These are phyloP conservation scores for Sordariomycetes sp. DNA, from an alignment of 2,329 filamentous ascomycete genomes.

Conservation along the genomic window DNA sequence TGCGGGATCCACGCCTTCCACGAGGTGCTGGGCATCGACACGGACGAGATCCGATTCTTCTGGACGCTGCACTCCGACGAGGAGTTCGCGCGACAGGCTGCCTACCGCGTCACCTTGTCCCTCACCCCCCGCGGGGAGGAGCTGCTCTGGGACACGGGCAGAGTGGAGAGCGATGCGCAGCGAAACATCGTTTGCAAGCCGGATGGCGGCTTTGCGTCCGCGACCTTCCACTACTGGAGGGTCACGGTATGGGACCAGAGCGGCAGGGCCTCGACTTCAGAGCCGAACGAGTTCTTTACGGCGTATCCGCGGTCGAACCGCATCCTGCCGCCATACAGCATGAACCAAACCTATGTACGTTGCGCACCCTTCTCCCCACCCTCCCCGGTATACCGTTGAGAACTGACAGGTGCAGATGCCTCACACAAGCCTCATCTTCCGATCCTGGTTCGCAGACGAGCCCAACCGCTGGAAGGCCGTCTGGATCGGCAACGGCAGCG, in stretches of 20 bases:
- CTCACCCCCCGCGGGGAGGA: background rate
- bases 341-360: slow-evolving; percentile 26
- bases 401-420: slow-evolving; percentile 18
- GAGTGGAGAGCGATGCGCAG: slow-evolving; percentile 10
- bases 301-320: slow-evolving; percentile 22
- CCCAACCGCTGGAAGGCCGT: slow-evolving; percentile 26
- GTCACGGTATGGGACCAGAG: slow-evolving; percentile 24
- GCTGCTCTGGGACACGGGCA: slow-evolving; percentile 11
- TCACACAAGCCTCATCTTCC: slow-evolving; percentile 27
- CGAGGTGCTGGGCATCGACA: slow-evolving; percentile 25
- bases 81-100: slow-evolving; percentile 17
- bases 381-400: background rate
- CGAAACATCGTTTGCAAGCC: slow-evolving; percentile 13
- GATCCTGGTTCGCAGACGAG: slow-evolving; percentile 28
- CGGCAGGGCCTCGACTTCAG: slow-evolving; percentile 13
- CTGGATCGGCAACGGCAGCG: slow-evolving; percentile 26
- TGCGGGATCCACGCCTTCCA: slow-evolving; percentile 27
- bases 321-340: slow-evolving; percentile 25
- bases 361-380: background rate
- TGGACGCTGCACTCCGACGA: slow-evolving; percentile 19
- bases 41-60: slow-evolving; percentile 22
- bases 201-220: slow-evolving; percentile 21
- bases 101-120: slow-evolving; percentile 15
- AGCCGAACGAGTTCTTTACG: slow-evolving; percentile 23
- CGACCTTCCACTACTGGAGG: slow-evolving; percentile 22